Evolutionary conservation across 1,284 basidiomycete genomes (phyloP), one percentile per base, ranked within the genome.

Genomic region (Peniophora sp.): DNA sequence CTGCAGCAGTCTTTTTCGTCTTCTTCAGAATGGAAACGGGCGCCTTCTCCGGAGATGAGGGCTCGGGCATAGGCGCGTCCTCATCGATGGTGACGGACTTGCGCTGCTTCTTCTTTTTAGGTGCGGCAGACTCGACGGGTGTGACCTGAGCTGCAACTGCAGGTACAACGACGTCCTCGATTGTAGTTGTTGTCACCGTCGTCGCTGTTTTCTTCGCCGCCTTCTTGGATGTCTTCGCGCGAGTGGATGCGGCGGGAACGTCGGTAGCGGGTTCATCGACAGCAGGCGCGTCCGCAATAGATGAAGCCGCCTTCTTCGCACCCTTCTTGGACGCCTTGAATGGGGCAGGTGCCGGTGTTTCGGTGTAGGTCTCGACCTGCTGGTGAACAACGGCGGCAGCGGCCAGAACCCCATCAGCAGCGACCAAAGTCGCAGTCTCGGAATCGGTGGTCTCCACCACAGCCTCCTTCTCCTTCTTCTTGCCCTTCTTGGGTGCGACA

Each of bases 121-220:
- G 48, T 3, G 25, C 45, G 20, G 32, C 45, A 11, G 22, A 19
- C 27, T 14, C 46, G 19, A 17, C 16, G 27, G 27, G 45, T 47
- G 36, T 35, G 34, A 48, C 51, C 34, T 27, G 47, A 45, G n/a
- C 17, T 1, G 20, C 50, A n/a, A 24, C 22, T 36, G 25, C 50
- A 11, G 16, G 19, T 14, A 3, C 27, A 20, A 60, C 59, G 34
- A 58, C 54, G 27, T 47, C 50, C 39, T 41, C 39, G 39, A 41
- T 41, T 9, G 39, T 22, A n/a, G 16, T 16, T 17, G 20, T 41
- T 22, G 39, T n/a, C 20, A 9, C 9, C 9, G 20, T 41, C 16
- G 39, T n/a, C 20, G 16, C 9, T 22, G 39, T 16, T 9, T 22
- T 22, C 16, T 41, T 22, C 39, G 39, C 39, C n/a, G 20, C 39